These are phyloP conservation scores for Pseudozyma hubeiensis DNA, from an alignment of 1,284 basidiomycete genomes.

Conservation along the genomic window DNA sequence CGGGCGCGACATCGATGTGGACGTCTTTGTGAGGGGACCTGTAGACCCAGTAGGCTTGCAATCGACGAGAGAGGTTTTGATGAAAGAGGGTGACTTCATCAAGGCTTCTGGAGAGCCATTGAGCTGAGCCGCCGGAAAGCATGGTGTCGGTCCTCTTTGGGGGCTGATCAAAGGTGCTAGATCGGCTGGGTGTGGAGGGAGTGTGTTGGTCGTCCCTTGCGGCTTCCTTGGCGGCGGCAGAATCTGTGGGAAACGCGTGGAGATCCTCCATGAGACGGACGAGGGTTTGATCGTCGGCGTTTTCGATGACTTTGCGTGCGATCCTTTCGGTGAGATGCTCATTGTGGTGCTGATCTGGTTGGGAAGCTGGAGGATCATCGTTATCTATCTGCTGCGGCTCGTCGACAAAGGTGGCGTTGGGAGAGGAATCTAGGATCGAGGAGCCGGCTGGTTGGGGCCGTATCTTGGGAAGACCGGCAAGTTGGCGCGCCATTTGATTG, in stretches of 20 bases:
- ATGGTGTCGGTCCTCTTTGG: slow-evolving; percentile 33
- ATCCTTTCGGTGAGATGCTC: slow-evolving; percentile 36
- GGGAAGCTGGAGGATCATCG: neutral
- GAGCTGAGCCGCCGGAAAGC: slow-evolving; percentile 37
- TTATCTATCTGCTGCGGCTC: slow-evolving; percentile 37
- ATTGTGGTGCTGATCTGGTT: neutral
- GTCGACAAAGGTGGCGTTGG: slow-evolving; percentile 20
- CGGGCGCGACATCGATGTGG: slow-evolving; percentile 49
- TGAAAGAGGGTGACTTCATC: slow-evolving; percentile 55
- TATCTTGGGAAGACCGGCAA: slow-evolving; percentile 42
- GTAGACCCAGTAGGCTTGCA: slow-evolving; percentile 60
- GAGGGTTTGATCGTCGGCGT: slow-evolving; percentile 45
- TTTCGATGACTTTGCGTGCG: slow-evolving; percentile 41
- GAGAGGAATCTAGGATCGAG: slow-evolving; percentile 21
- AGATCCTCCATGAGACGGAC: slow-evolving; percentile 50
- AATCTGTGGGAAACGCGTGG: slow-evolving; percentile 54
- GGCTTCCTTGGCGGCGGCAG: slow-evolving; percentile 28
- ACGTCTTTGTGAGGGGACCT: slow-evolving; percentile 47
- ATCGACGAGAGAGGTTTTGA: slow-evolving; percentile 44
- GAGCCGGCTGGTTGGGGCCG: slow-evolving; percentile 17
- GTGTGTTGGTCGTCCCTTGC: slow-evolving; percentile 4
- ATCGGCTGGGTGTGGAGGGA: neutral
- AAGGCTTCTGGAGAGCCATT: slow-evolving; percentile 49
- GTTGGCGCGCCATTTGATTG: slow-evolving; percentile 54
- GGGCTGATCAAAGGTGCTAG: slow-evolving; percentile 2